phyloP scores from a whole-genome alignment of 2,329 filamentous ascomycete species.

The Fusarium coffeatum region DNA sequence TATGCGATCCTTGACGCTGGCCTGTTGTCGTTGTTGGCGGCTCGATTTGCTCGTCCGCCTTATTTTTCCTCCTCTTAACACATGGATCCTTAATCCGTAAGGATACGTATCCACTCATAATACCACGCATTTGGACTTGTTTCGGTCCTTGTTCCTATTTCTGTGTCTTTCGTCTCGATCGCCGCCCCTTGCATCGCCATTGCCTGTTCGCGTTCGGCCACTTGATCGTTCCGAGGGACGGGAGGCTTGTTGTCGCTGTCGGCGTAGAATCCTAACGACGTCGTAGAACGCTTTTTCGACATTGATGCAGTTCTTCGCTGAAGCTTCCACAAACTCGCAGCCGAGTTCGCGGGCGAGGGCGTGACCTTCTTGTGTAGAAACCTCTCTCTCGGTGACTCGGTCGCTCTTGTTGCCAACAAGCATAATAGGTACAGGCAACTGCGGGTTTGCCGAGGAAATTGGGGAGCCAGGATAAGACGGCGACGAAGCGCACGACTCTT shows the following conservation, averaged over 20 bases:
- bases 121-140: conserved; percentile 54
- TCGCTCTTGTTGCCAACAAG: conserved; percentile 99
- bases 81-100: conserved; percentile 5
- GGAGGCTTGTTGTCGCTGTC: conserved; percentile 75
- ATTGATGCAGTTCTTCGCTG: conserved; percentile 97
- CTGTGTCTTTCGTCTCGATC: conserved; percentile 51
- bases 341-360: conserved; percentile 90
- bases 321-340: conserved; percentile 97
- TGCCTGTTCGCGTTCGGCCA: conserved; percentile 55
- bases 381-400: conserved; percentile 92
- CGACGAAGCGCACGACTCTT: conserved; percentile 85
- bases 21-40: conserved; percentile 30
- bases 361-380: conserved; percentile 95
- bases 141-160: conserved; percentile 52
- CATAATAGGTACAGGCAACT: conserved; percentile 90
- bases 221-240: conserved; percentile 53
- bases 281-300: conserved; percentile 99
- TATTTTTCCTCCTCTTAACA: conserved; percentile 34
- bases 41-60: conserved; percentile 27
- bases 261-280: conserved; percentile 89
- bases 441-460: conserved; percentile 68
- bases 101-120: conserved; percentile 50
- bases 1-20: conserved; percentile 33
- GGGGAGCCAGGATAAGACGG: conserved; percentile 82
- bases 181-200: conserved; percentile 51